Conservation (phyloP, 192 early-diverging fungal genomes). For the Martensiomyces pterosporus region DNA sequence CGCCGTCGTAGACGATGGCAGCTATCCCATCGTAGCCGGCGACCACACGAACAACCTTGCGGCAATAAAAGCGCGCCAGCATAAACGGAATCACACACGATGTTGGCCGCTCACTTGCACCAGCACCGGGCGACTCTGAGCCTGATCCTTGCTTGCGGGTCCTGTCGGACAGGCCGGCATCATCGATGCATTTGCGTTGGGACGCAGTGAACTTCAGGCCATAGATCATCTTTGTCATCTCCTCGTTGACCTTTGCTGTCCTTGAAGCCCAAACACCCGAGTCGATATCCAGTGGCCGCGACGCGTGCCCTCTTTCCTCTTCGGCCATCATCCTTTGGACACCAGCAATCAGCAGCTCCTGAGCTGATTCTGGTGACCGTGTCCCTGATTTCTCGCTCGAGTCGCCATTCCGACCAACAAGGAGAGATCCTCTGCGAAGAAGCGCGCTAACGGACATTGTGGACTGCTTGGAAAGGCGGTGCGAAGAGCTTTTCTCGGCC, state of each 20-base stretch:
- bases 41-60: slow-evolving; percentile 6
- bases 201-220: slow-evolving; percentile 13
- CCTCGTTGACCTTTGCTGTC: slow-evolving; percentile 7
- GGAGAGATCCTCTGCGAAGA: slow-evolving; percentile 14
- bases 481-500: slow-evolving; percentile 14
- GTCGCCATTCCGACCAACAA: neutral
- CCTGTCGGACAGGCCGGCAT: neutral
- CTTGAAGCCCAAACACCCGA: slow-evolving; percentile 11
- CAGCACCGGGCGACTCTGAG: neutral
- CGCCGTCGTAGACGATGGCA: slow-evolving; percentile 19
- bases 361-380: no score
- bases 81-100: slow-evolving; percentile 30
- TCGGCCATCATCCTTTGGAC: neutral
- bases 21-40: slow-evolving; percentile 18
- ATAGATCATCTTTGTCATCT: slow-evolving; percentile 18
- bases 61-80: slow-evolving; percentile 23
- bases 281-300: slow-evolving; percentile 10
- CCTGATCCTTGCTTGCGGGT: no score
- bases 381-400: no score
- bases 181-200: slow-evolving; percentile 1
- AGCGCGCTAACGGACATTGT: slow-evolving; percentile 25
- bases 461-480: slow-evolving; percentile 33
- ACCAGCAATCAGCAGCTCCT: neutral
- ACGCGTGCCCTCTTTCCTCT: neutral
- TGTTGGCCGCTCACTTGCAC: neutral